Percentiles rank a stretch among this genome's conserved stretches.
Evolutionary conservation across 192 early-diverging fungal genomes (phyloP).

Genomic region (Linderina pennispora): DNA sequence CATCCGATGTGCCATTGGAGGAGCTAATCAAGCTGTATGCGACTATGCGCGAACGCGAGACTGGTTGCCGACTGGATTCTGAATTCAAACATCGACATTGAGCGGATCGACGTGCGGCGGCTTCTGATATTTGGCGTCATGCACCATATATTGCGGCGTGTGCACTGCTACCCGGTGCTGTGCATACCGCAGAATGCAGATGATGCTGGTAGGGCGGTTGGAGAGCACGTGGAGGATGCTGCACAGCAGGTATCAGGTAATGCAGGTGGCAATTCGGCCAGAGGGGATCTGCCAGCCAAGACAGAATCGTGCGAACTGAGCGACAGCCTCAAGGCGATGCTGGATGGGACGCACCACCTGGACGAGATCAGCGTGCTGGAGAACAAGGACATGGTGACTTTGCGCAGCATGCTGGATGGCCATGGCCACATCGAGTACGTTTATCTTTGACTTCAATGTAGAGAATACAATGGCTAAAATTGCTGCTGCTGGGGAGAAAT

Average conservation of each 20-base stretch:
- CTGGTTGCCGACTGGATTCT: slow-evolving; percentile 86
- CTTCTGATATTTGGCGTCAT: slow-evolving; percentile 90
- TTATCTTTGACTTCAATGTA: slow-evolving; percentile 14
- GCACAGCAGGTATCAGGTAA: no score
- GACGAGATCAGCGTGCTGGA: slow-evolving; percentile 35
- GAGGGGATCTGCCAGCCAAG: not conserved
- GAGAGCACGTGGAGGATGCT: not conserved
- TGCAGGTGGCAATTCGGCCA: not conserved
- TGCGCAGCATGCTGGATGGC: slow-evolving; percentile 10
- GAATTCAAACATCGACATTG: slow-evolving; percentile 56
- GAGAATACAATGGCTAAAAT: no score
- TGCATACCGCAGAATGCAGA: not conserved
- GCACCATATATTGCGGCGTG: slow-evolving; percentile 73
- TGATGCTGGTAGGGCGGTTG: not conserved
- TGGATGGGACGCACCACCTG: slow-evolving; percentile 38
- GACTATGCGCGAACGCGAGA: slow-evolving; percentile 66
- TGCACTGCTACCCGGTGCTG: slow-evolving; percentile 84
- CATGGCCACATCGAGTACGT: slow-evolving; percentile 33
- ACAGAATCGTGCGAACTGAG: not conserved
- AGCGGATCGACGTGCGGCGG: slow-evolving; percentile 78
- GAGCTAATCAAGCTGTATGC: slow-evolving; percentile 75
- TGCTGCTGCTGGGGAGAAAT: no score
- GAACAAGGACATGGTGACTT: slow-evolving; percentile 14
- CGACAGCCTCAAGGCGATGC: slow-evolving; percentile 2
- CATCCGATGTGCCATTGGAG: slow-evolving; percentile 53